Evolutionary conservation across 768 basidiomycete genomes (phyloP).

Genomic region (Hydnomerulius pinastri): DNA sequence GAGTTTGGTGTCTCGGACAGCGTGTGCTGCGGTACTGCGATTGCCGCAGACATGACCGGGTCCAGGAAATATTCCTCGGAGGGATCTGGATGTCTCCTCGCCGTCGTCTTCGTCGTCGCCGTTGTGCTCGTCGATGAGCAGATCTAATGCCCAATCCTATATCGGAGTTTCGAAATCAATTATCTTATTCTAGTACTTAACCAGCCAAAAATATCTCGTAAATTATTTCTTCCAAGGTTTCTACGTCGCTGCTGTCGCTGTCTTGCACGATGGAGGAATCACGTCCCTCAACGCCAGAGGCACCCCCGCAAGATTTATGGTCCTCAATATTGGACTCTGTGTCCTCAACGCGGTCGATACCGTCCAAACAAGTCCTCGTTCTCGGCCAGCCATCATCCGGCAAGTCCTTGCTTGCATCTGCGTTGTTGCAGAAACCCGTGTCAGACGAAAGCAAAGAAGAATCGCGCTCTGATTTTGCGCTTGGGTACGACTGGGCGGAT

Average conservation of each 20-base stretch:
- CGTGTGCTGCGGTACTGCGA: slow-evolving; percentile 60
- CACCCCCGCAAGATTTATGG: slow-evolving; percentile 86
- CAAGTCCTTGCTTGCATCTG: slow-evolving; percentile 73
- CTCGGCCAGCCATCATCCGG: slow-evolving; percentile 80
- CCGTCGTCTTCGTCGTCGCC: slow-evolving; percentile 3
- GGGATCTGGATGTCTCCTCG: background rate
- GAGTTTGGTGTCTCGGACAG: slow-evolving; percentile 70
- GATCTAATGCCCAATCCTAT: background rate
- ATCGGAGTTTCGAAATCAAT: slow-evolving; percentile 29
- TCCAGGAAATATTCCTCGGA: slow-evolving; percentile 13
- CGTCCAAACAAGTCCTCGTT: slow-evolving; percentile 84
- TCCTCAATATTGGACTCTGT: slow-evolving; percentile 89
- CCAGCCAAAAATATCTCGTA: background rate
- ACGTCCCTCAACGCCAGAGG: slow-evolving; percentile 69
- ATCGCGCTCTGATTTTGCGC: slow-evolving; percentile 70
- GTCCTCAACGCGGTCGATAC: slow-evolving; percentile 76
- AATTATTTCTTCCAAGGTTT: background rate
- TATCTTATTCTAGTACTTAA: background rate
- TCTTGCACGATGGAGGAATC: slow-evolving; percentile 39
- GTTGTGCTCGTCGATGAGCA: slow-evolving; percentile 12
- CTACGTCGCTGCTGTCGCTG: slow-evolving; percentile 2
- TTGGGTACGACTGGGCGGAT: slow-evolving; percentile 93
- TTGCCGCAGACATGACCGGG: slow-evolving; percentile 39
- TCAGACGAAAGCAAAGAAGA: slow-evolving; percentile 59
- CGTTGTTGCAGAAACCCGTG: slow-evolving; percentile 67